phyloP scores from a whole-genome alignment of 495 filamentous ascomycete species.

The Talaromyces borbonicus region DNA sequence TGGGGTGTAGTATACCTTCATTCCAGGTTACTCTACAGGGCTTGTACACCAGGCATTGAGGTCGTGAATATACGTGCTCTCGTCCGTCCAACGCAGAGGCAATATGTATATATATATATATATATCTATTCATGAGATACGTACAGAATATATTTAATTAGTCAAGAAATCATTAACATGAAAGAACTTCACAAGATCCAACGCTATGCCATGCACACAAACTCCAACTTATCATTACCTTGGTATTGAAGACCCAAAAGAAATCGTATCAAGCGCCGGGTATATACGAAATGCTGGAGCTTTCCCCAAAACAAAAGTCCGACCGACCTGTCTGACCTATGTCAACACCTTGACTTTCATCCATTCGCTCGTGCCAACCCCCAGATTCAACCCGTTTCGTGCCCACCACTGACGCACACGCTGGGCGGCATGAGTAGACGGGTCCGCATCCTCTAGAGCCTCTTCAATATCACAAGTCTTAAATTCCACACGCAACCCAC shows the following conservation, averaged over 20 bases:
- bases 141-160: background rate
- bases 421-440: conserved; percentile 49
- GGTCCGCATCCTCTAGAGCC: conserved; percentile 75
- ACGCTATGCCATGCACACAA: conserved; percentile 1
- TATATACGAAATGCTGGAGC: no score
- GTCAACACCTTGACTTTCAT: conserved; percentile 68
- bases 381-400: conserved; percentile 77
- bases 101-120: background rate
- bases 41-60: no score
- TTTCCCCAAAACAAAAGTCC: background rate
- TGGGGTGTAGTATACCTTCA: background rate
- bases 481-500: conserved; percentile 72
- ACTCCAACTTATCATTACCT: no score
- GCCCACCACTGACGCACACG: conserved; percentile 81
- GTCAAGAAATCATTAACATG: background rate
- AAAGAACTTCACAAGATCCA: no score
- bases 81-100: no score
- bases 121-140: background rate
- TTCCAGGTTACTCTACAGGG: no score
- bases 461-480: conserved; percentile 95
- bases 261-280: no score
- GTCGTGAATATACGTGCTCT: no score
- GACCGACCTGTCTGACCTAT: conserved; percentile 7
- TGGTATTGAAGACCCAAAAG: no score
- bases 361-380: conserved; percentile 83